A percentile compares a stretch with the other conserved stretches of the same genome.
phyloP scores from a whole-genome alignment of 345 rosid genomes.

The Angophora floribunda region DNA sequence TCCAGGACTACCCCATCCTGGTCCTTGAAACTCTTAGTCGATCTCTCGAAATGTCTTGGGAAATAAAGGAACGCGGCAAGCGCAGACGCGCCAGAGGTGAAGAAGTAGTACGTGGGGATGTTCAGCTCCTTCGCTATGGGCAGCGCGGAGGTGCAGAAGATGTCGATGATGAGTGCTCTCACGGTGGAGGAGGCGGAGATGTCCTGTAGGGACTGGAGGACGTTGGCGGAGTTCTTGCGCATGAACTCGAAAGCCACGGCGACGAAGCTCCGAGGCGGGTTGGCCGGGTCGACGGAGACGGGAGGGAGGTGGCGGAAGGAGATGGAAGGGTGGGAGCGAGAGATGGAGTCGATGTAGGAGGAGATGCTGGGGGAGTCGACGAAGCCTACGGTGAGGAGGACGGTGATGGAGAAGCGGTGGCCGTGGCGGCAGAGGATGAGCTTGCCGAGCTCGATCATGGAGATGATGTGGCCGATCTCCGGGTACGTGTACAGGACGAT shows the following conservation, averaged over 20 bases:
- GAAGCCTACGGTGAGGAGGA: neutral
- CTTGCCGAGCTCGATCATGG: slow-evolving; percentile 4
- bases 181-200: neutral
- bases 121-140: neutral
- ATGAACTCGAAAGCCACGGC: neutral
- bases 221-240: neutral
- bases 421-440: slow-evolving; percentile 1
- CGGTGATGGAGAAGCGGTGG: neutral
- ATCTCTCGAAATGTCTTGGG: neutral
- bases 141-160: slow-evolving; percentile 6
- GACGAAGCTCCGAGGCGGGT: neutral
- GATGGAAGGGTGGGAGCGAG: slow-evolving; percentile 1
- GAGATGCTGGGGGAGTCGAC: neutral
- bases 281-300: neutral
- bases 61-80: neutral
- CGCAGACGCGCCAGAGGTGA: neutral
- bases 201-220: neutral
- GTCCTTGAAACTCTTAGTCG: slow-evolving; percentile 2
- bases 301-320: slow-evolving; percentile 5
- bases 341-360: neutral
- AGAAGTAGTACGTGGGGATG: slow-evolving; percentile 12
- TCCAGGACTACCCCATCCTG: neutral
- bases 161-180: slow-evolving; percentile 6
- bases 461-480: slow-evolving; percentile 4
- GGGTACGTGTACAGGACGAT: slow-evolving; percentile 7